Evolutionary conservation across 495 filamentous ascomycete species (phyloP).

Genomic region (Penicillium macrosclerotiorum): DNA sequence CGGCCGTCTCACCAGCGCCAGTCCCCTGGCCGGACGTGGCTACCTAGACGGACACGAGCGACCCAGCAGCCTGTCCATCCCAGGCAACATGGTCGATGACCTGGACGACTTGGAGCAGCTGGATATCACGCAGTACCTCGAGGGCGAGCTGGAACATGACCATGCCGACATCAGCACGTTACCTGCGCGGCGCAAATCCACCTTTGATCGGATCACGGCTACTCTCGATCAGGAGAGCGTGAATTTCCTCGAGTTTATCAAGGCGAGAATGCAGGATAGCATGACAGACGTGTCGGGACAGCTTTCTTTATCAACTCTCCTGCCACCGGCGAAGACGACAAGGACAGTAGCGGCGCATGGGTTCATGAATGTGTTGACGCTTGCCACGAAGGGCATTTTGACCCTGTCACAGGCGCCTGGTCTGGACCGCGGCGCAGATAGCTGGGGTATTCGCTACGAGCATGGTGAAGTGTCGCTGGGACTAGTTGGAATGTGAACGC

Average conservation of each 20-base stretch:
- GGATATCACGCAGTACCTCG: constrained; percentile 35
- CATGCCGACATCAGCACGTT: constrained; percentile 47
- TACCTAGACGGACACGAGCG: constrained; percentile 34
- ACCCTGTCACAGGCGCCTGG: constrained; percentile 25
- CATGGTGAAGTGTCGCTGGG: constrained; percentile 30
- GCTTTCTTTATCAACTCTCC: constrained; percentile 58
- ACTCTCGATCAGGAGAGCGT: constrained; percentile 56
- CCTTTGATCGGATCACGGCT: constrained; percentile 41
- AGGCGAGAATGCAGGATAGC: constrained; percentile 15
- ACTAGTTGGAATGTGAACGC: neutral
- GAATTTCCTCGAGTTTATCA: constrained; percentile 62
- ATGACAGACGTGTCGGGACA: neutral
- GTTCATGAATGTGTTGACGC: constrained; percentile 67
- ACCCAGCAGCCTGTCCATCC: constrained; percentile 34
- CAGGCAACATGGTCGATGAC: constrained; percentile 34
- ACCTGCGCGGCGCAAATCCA: constrained; percentile 32
- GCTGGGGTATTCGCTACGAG: constrained; percentile 23
- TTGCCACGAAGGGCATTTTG: constrained; percentile 61
- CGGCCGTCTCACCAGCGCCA: constrained; percentile 55
- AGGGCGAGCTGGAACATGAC: constrained; percentile 26
- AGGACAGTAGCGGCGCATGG: constrained; percentile 66
- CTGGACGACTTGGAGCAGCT: constrained; percentile 35
- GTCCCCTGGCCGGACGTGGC: constrained; percentile 59
- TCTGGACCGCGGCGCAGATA: constrained; percentile 19
- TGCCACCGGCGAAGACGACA: constrained; percentile 53